A percentile compares a stretch with the other conserved stretches of the same genome.
Evolutionary conservation across 1,284 basidiomycete genomes (phyloP).

Genomic region (Pisolithus thermaeus): DNA sequence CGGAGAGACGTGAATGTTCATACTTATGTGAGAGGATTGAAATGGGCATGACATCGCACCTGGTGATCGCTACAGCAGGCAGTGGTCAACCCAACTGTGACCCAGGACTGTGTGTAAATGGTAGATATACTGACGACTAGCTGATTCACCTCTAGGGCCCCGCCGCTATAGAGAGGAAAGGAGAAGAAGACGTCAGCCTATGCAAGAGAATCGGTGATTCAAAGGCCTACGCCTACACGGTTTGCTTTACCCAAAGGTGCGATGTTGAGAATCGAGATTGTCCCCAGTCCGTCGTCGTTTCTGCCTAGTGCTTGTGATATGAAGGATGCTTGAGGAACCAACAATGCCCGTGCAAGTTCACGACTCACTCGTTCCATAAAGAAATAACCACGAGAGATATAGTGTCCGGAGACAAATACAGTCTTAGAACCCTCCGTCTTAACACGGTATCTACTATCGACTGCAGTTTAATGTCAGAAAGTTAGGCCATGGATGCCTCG

Average conservation of each 20-base stretch:
- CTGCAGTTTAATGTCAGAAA: constrained; percentile 29
- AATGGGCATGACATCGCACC: constrained; percentile 27
- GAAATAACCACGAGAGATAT: constrained; percentile 83
- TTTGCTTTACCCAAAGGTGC: constrained; percentile 33
- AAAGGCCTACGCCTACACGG: constrained; percentile 26
- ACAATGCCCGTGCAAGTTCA: neutral
- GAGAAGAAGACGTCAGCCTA: neutral
- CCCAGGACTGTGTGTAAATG: constrained; percentile 52
- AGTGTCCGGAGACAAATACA: constrained; percentile 76
- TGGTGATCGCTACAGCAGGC: constrained; percentile 68
- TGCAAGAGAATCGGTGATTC: neutral
- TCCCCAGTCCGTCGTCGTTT: constrained; percentile 82
- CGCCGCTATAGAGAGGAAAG: constrained; percentile 48
- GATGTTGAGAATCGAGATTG: constrained; percentile 66
- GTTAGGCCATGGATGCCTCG: neutral
- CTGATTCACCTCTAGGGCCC: constrained; percentile 59
- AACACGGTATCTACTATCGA: constrained; percentile 56
- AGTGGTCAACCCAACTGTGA: constrained; percentile 69
- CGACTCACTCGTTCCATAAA: constrained; percentile 38
- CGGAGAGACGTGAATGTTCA: neutral
- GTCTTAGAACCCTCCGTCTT: constrained; percentile 49
- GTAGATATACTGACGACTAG: too few species aligned
- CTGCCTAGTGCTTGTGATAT: constrained; percentile 36
- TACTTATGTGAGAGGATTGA: neutral
- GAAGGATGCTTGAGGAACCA: neutral